Evolutionary conservation across 352 stramenopile genomes (phyloP).

Genomic region (Pythium sukuiense): DNA sequence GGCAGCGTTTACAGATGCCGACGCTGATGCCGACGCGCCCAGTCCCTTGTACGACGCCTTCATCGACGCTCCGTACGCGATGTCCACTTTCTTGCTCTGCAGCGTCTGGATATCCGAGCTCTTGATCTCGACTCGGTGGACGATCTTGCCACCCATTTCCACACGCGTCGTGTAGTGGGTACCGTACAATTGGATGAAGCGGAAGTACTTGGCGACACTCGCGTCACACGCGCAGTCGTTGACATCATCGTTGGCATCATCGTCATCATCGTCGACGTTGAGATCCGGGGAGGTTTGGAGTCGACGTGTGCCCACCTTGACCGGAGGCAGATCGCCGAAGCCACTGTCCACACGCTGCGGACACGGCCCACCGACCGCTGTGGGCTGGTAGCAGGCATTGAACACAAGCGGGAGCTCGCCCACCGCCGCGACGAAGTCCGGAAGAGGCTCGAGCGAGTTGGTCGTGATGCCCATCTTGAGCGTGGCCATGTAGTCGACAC

Average conservation of each 20-base stretch:
- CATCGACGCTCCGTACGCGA: conserved; percentile 33
- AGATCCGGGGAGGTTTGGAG: conserved; percentile 4
- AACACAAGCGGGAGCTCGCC: conserved; percentile 20
- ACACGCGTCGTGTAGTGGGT: conserved; percentile 34
- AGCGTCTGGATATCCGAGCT: conserved; percentile 29
- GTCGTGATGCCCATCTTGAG: conserved; percentile 25
- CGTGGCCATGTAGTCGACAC: conserved; percentile 26
- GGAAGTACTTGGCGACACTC: conserved; percentile 30
- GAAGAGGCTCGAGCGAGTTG: conserved; percentile 20
- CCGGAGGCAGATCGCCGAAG: conserved; percentile 21
- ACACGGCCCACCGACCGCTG: conserved; percentile 20
- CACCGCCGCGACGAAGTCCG: conserved; percentile 20
- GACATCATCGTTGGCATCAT: conserved; percentile 22
- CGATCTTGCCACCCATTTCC: conserved; percentile 36
- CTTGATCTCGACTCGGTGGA: conserved; percentile 35
- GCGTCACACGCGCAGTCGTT: conserved; percentile 35
- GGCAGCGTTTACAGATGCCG: conserved; percentile 18
- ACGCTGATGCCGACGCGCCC: conserved; percentile 22
- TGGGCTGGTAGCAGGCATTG: conserved; percentile 21
- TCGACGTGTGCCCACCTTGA: conserved; percentile 11
- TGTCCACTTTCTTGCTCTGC: conserved; percentile 33
- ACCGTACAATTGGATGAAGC: conserved; percentile 32
- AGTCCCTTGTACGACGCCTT: conserved; percentile 33
- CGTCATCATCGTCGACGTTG: neutral
- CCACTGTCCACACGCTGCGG: conserved; percentile 27